phyloP scores from a whole-genome alignment of 768 basidiomycete species.

The Macrolepiota dolichaula region DNA sequence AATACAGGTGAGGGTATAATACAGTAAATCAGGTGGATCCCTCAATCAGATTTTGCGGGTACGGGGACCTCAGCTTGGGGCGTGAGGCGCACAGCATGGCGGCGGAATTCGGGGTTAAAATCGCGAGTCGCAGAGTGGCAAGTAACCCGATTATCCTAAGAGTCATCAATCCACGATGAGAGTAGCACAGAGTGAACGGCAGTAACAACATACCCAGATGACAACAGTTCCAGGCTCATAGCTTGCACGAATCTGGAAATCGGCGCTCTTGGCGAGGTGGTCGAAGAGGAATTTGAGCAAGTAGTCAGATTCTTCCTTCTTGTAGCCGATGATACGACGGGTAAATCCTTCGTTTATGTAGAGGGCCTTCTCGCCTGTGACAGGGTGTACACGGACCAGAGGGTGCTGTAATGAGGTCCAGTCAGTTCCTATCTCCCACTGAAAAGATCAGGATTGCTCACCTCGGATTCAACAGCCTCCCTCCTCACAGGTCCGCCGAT shows the following conservation, averaged over 20 bases:
- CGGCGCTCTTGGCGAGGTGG: slow-evolving; percentile 47
- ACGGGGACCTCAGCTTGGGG: slow-evolving; percentile 46
- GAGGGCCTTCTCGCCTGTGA: slow-evolving; percentile 58
- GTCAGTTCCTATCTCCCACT: not conserved
- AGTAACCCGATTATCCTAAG: slow-evolving; percentile 46
- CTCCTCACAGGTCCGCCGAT: slow-evolving; percentile 47
- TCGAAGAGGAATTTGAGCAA: slow-evolving; percentile 53
- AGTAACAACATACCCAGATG: slow-evolving; percentile 38
- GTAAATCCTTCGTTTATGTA: slow-evolving; percentile 59
- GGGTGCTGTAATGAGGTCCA: slow-evolving; percentile 35
- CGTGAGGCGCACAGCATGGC: slow-evolving; percentile 46
- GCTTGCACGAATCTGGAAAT: slow-evolving; percentile 46
- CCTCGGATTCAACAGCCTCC: slow-evolving; percentile 46
- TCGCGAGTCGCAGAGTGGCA: slow-evolving; percentile 43
- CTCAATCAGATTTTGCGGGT: not conserved
- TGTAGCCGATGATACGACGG: slow-evolving; percentile 50
- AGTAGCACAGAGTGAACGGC: not conserved
- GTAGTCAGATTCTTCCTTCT: slow-evolving; percentile 51
- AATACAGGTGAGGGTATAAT: not conserved
- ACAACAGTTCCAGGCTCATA: slow-evolving; percentile 55
- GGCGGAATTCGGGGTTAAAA: slow-evolving; percentile 30
- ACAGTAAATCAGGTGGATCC: not conserved
- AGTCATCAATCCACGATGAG: not conserved
- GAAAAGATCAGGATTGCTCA: slow-evolving; percentile 15
- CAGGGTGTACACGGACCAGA: slow-evolving; percentile 55